Evolutionary conservation across 148 eudicot species (phyloP), one percentile per base, ranked within the genome.

Genomic region (Oxyria digyna): DNA sequence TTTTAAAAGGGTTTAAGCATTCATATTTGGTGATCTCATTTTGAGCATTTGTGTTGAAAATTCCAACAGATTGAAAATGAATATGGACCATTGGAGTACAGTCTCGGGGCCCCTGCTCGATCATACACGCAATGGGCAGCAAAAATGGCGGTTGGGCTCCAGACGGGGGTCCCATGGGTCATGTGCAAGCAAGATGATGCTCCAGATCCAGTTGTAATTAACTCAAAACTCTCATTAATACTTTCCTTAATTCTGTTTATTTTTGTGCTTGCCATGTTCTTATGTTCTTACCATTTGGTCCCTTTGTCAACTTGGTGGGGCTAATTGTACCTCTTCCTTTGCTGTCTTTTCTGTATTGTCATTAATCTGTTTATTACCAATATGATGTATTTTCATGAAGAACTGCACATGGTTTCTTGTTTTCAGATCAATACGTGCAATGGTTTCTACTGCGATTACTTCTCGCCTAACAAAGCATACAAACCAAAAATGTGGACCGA

Each of bases 161-260:
- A 76, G 68, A 90, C 96, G 5, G 98, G 97, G 57, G 97, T 90
- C 29, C 98, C 98, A 37, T 93, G 98, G 98, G 79, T 90, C 72
- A 93, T 93, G 98, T 93, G 98, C 85, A 87, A 90, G 82, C 97
- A 93, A 75, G 91, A 86, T 69, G 98, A 90, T 83, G 97, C 98
- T 32, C 98, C 97, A 24, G 98, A 93, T 76, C 96, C 96, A 17
- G 67, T 88, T 74, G 98, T 88, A 82, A 82, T 96, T 78, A 20
- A 69, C 52, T 6, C 63, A 1, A 0, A 15, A 33, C 42, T 50
- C 23, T 42, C 14, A 33, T 59, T 15, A 42, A 55, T 13, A 40
- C 70, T 24, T 69, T n/a, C 17, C 4, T 35, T 76, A 46, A 67
- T 45, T 55, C 37, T 31, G 62, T 69, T 62, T 52, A n/a, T n/a